Percentiles rank a stretch among this genome's conserved stretches.
Evolutionary conservation across 148 eudicot genomes (phyloP).

Genomic region (Persicaria tinctoria): DNA sequence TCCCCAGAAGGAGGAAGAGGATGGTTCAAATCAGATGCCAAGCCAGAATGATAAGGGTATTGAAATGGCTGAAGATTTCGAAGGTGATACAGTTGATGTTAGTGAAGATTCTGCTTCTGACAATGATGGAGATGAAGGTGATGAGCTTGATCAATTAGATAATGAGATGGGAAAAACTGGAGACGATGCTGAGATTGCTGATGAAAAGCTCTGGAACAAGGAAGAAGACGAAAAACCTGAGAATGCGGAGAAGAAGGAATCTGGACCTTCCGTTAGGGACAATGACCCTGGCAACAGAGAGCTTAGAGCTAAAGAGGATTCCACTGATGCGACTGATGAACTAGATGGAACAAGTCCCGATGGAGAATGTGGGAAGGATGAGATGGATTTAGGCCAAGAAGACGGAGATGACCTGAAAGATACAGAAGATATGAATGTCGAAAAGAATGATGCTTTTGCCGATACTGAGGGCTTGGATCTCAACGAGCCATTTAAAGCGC

Average conservation of each 20-base stretch:
- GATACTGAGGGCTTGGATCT: conserved; percentile 54
- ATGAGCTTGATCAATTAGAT: conserved; percentile 53
- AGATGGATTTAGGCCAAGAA: conserved; percentile 34
- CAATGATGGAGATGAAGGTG: conserved; percentile 32
- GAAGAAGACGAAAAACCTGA: conserved; percentile 58
- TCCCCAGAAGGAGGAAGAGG: conserved; percentile 59
- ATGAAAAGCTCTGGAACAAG: conserved; percentile 66
- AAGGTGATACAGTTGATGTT: conserved; percentile 49
- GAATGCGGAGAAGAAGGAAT: conserved; percentile 45
- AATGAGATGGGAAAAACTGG: conserved; percentile 76
- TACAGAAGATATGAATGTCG: conserved; percentile 46
- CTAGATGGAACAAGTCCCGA: conserved; percentile 36
- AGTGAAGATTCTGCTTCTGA: conserved; percentile 78
- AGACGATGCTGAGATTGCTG: conserved; percentile 42
- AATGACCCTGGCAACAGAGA: conserved; percentile 48
- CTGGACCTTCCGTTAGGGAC: conserved; percentile 64
- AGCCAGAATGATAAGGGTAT: conserved; percentile 63
- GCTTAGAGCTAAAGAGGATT: conserved; percentile 83
- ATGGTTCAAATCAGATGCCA: conserved; percentile 43
- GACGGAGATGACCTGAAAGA: conserved; percentile 30
- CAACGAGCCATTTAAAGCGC: conserved; percentile 37
- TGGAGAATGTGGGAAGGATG: conserved; percentile 33
- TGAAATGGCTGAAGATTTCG: conserved; percentile 78
- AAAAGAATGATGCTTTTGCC: conserved; percentile 48
- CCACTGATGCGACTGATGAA: conserved; percentile 33